Conservation (phyloP, 2,329 filamentous ascomycete genomes). For the Xenoacremonium recifei region DNA sequence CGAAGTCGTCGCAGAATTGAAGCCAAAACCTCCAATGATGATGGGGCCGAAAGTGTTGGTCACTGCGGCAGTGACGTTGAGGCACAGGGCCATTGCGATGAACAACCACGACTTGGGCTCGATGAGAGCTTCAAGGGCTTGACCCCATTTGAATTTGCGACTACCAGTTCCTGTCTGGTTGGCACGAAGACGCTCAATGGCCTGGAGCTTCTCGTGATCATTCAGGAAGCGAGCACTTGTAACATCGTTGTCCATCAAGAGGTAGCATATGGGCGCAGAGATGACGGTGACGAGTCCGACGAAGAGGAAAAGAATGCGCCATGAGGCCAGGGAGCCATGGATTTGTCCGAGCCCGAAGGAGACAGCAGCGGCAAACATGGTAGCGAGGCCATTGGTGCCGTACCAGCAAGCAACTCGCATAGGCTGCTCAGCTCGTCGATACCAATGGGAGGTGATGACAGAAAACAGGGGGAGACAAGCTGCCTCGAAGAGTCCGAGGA, state of each 20-base stretch:
- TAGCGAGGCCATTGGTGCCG: conserved; percentile 57
- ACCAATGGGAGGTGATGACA: conserved; percentile 48
- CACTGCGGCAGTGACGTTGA: conserved; percentile 64
- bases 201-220: conserved; percentile 64
- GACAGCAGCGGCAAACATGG: conserved; percentile 54
- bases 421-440: conserved; percentile 55
- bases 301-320: conserved; percentile 58
- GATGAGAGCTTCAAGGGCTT: conserved; percentile 52
- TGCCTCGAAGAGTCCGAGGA: conserved; percentile 49
- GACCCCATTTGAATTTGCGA: conserved; percentile 65
- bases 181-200: conserved; percentile 67
- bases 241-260: conserved; percentile 59
- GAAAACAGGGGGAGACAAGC: conserved; percentile 49
- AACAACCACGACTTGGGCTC: conserved; percentile 59
- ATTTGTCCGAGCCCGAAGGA: conserved; percentile 59
- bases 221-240: conserved; percentile 56
- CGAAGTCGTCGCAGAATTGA: conserved; percentile 55
- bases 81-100: conserved; percentile 57
- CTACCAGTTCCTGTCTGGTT: conserved; percentile 77
- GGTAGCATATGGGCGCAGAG: conserved; percentile 58
- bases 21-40: conserved; percentile 60
- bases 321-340: conserved; percentile 30
- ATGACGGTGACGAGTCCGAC: conserved; percentile 60
- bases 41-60: conserved; percentile 65
- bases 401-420: conserved; percentile 67